A percentile compares a stretch with the other conserved stretches of the same genome.
Evolutionary conservation across 2,329 filamentous ascomycete species (phyloP).

Genomic region (Aquanectria penicillioides): DNA sequence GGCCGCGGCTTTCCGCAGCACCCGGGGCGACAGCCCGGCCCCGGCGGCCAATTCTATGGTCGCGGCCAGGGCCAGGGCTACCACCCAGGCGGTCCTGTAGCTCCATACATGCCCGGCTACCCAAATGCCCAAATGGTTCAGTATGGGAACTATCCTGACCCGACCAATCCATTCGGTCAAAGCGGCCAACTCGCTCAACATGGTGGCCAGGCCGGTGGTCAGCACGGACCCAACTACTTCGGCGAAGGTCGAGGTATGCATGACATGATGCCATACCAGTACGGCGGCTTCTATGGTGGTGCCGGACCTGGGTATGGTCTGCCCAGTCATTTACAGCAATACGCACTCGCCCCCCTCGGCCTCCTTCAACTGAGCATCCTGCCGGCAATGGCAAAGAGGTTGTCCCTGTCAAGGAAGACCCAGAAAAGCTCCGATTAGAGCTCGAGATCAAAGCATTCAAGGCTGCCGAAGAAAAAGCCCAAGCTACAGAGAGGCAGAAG

Average conservation of each 20-base stretch:
- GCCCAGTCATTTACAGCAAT: slow-evolving; percentile 50
- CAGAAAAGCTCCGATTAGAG: slow-evolving; percentile 70
- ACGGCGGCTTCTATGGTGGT: slow-evolving; percentile 47
- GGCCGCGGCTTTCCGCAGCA: slow-evolving; percentile 47
- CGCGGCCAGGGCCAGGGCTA: slow-evolving; percentile 51
- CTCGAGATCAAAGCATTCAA: slow-evolving; percentile 66
- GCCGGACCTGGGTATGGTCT: slow-evolving; percentile 43
- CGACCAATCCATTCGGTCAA: slow-evolving; percentile 54
- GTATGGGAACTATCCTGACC: slow-evolving; percentile 48
- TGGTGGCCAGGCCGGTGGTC: not conserved
- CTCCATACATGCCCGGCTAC: slow-evolving; percentile 51
- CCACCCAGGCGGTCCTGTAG: slow-evolving; percentile 58
- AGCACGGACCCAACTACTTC: slow-evolving; percentile 50
- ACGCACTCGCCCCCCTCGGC: slow-evolving; percentile 52
- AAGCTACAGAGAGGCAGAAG: slow-evolving; percentile 55
- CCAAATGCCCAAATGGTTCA: slow-evolving; percentile 59
- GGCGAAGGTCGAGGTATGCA: slow-evolving; percentile 53
- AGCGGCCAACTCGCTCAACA: slow-evolving; percentile 47
- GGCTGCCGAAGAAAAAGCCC: slow-evolving; percentile 55
- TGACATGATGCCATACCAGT: slow-evolving; percentile 63
- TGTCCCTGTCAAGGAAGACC: slow-evolving; percentile 56
- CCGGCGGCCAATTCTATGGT: slow-evolving; percentile 41
- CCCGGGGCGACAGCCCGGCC: slow-evolving; percentile 20
- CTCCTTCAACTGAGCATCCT: slow-evolving; percentile 55
- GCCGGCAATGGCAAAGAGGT: slow-evolving; percentile 53